Evolutionary conservation across 2,329 filamentous ascomycete genomes (phyloP).

Genomic region (Colletotrichum spinosum): DNA sequence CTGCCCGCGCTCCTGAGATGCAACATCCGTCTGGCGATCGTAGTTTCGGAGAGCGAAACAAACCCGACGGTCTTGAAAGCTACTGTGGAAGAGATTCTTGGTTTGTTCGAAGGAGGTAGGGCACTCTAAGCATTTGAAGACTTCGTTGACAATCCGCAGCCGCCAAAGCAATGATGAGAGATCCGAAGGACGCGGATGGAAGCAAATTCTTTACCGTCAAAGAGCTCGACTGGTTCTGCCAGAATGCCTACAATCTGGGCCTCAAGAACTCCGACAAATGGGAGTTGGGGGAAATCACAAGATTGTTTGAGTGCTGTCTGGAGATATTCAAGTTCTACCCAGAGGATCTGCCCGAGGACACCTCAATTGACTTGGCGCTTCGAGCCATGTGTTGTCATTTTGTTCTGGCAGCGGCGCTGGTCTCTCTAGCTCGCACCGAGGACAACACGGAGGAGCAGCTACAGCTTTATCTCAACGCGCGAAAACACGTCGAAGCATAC

Average conservation of each 20-base stretch:
- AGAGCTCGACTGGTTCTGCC: slow-evolving; percentile 87
- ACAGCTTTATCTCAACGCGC: slow-evolving; percentile 71
- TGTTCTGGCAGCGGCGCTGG: slow-evolving; percentile 64
- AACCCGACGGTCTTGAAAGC: neutral
- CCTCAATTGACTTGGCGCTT: slow-evolving; percentile 62
- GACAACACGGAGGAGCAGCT: slow-evolving; percentile 62
- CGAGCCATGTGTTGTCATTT: slow-evolving; percentile 79
- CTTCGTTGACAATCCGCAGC: slow-evolving; percentile 46
- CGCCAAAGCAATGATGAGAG: slow-evolving; percentile 53
- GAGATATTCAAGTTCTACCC: slow-evolving; percentile 65
- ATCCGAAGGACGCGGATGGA: slow-evolving; percentile 52
- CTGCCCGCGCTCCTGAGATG: slow-evolving; percentile 58
- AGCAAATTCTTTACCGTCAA: slow-evolving; percentile 66
- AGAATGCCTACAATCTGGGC: slow-evolving; percentile 83
- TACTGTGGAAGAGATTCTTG: slow-evolving; percentile 63
- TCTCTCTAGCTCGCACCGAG: slow-evolving; percentile 64
- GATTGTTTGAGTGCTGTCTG: slow-evolving; percentile 67
- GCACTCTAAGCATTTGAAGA: neutral
- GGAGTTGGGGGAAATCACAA: slow-evolving; percentile 63
- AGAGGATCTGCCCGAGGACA: slow-evolving; percentile 53
- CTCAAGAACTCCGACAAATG: slow-evolving; percentile 70
- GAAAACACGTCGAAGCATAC: slow-evolving; percentile 71
- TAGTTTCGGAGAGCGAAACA: slow-evolving; percentile 49
- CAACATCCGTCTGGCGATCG: slow-evolving; percentile 62
- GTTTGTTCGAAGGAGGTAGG: slow-evolving; percentile 58